Conservation (phyloP, 2,329 filamentous ascomycete genomes). For the Camptophora hylomeconis region DNA sequence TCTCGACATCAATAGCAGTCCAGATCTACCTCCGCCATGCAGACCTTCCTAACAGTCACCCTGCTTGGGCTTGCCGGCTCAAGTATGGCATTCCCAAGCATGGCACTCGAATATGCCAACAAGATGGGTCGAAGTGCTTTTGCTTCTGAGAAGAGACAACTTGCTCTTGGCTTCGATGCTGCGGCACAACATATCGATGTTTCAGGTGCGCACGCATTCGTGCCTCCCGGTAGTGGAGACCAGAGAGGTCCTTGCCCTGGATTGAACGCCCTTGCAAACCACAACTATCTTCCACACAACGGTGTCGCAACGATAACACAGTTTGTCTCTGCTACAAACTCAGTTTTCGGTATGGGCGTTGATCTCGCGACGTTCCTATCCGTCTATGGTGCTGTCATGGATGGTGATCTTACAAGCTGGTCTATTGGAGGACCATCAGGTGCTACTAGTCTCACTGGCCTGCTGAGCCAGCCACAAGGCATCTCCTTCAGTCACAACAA, state of each 20-base stretch:
- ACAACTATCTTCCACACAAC: constrained; percentile 27
- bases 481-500: constrained; percentile 16
- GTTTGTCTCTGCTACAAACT: constrained; percentile 20
- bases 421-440: constrained; percentile 14
- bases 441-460: constrained; percentile 8
- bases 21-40: too few species aligned
- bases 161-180: constrained; percentile 2
- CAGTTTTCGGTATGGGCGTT: constrained; percentile 25
- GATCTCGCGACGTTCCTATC: constrained; percentile 26
- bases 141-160: too few species aligned
- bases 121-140: constrained; percentile 1
- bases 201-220: constrained; percentile 5
- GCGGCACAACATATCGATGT: constrained; percentile 3
- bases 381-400: constrained; percentile 19
- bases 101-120: constrained; percentile 16
- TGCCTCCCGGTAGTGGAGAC: constrained; percentile 12
- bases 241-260: constrained; percentile 26
- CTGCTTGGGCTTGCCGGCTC: too few species aligned
- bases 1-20: too few species aligned
- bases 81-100: constrained; percentile 2
- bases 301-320: constrained; percentile 25
- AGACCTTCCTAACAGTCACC: too few species aligned
- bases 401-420: constrained; percentile 15
- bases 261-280: constrained; percentile 29
- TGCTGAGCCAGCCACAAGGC: constrained; percentile 13